phyloP scores from a whole-genome alignment of 2,329 filamentous ascomycete genomes.

The Rhynchosporium secalis region DNA sequence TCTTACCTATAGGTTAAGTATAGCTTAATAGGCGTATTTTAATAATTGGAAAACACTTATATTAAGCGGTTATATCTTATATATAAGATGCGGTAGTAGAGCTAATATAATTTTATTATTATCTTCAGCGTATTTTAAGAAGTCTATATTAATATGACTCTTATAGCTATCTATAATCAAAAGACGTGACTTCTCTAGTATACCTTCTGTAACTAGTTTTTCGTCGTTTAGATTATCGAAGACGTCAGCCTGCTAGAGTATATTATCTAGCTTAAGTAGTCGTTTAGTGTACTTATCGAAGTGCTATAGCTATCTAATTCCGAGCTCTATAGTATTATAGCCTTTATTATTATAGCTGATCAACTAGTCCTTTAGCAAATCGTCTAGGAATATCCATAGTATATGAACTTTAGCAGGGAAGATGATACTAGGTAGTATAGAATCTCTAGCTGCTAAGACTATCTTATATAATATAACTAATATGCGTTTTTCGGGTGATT shows the following conservation, averaged over 20 bases:
- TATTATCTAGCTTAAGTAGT: not conserved
- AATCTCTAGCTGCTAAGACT: not conserved
- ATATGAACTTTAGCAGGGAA: not conserved
- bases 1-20: not conserved
- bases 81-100: not conserved
- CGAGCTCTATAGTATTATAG: not conserved
- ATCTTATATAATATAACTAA: not conserved
- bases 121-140: not conserved
- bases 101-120: not conserved
- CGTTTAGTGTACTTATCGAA: constrained; percentile 1
- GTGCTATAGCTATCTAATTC: not conserved
- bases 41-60: not conserved
- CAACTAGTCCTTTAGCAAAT: not conserved
- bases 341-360: not conserved
- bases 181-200: not conserved
- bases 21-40: not conserved
- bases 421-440: not conserved
- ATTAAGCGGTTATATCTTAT: not conserved
- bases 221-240: not conserved
- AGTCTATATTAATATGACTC: not conserved
- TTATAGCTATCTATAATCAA: not conserved
- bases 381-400: not conserved
- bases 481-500: not conserved
- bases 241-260: not conserved
- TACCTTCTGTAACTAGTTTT: not conserved